Conservation (phyloP, 768 basidiomycete species). For the Pleurotus sapidus region DNA sequence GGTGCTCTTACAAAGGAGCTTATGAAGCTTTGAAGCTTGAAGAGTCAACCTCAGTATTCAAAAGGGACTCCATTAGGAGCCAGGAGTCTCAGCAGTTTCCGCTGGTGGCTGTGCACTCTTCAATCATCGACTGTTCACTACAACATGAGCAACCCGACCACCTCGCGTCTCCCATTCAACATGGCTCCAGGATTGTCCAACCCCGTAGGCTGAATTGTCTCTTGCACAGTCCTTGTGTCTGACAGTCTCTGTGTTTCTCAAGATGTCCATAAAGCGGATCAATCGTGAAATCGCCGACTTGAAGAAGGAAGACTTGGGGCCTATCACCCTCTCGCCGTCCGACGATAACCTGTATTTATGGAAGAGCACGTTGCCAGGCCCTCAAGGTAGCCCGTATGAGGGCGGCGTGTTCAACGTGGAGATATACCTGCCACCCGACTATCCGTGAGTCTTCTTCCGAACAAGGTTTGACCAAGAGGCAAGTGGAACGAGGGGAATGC, state of each 20-base stretch:
- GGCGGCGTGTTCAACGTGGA: constrained; percentile 73
- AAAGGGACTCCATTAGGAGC: no score
- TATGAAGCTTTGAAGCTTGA: no score
- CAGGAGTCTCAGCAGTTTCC: neutral
- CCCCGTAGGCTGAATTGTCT: constrained; percentile 14
- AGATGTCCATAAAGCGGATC: constrained; percentile 78
- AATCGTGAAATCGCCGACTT: constrained; percentile 79
- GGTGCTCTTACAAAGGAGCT: no score
- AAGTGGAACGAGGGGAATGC: neutral
- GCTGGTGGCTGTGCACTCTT: neutral
- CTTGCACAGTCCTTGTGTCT: neutral
- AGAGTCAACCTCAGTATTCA: no score
- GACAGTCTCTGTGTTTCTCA: neutral
- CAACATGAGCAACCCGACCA: neutral
- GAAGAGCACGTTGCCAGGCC: constrained; percentile 79
- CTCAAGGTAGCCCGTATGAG: constrained; percentile 80
- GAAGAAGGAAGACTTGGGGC: constrained; percentile 79
- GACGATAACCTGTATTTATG: constrained; percentile 68
- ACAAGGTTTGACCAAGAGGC: neutral
- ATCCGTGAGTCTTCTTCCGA: constrained; percentile 56
- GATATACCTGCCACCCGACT: constrained; percentile 66
- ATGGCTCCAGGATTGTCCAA: constrained; percentile 24
- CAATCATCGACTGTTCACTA: neutral
- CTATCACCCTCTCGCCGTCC: constrained; percentile 64
- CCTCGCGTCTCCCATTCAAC: constrained; percentile 9